Evolutionary conservation across 1,284 basidiomycete species (phyloP).

Genomic region (Pseudozyma hubeiensis): DNA sequence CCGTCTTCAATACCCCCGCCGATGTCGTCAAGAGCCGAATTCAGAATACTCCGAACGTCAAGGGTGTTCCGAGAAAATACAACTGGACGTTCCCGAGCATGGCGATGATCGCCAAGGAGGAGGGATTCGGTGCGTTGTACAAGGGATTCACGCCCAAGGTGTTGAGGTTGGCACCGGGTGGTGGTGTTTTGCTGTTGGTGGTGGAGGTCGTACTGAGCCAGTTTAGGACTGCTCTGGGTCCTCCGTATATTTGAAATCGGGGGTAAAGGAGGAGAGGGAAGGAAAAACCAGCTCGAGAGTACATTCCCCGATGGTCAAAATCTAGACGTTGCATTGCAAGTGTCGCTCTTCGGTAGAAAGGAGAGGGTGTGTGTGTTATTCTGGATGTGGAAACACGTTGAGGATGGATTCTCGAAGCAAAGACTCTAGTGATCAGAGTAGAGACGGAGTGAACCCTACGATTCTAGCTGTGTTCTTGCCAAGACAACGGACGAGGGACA

Average conservation of each 20-base stretch:
- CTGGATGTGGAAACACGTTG: too few species aligned
- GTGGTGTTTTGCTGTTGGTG: conserved; percentile 86
- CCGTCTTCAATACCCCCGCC: conserved; percentile 80
- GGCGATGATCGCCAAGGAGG: conserved; percentile 85
- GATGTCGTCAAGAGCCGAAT: conserved; percentile 97
- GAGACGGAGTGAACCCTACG: too few species aligned
- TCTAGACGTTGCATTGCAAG: too few species aligned
- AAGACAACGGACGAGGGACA: too few species aligned
- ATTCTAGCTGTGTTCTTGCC: too few species aligned
- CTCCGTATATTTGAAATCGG: conserved; percentile 55
- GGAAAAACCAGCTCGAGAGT: too few species aligned
- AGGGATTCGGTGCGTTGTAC: conserved; percentile 89
- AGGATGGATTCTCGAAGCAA: too few species aligned
- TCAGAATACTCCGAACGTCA: conserved; percentile 74
- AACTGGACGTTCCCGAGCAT: conserved; percentile 82
- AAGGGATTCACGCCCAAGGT: conserved; percentile 81
- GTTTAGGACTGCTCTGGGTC: conserved; percentile 56
- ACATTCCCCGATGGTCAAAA: too few species aligned
- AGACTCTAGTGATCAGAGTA: too few species aligned
- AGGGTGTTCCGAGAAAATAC: conserved; percentile 76
- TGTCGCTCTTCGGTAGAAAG: too few species aligned
- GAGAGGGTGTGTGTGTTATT: too few species aligned
- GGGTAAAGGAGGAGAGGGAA: too few species aligned
- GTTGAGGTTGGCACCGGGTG: conserved; percentile 88
- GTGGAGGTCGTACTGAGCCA: conserved; percentile 63